Evolutionary conservation across 495 filamentous ascomycete genomes (phyloP).

Genomic region (Neurospora cerealis): DNA sequence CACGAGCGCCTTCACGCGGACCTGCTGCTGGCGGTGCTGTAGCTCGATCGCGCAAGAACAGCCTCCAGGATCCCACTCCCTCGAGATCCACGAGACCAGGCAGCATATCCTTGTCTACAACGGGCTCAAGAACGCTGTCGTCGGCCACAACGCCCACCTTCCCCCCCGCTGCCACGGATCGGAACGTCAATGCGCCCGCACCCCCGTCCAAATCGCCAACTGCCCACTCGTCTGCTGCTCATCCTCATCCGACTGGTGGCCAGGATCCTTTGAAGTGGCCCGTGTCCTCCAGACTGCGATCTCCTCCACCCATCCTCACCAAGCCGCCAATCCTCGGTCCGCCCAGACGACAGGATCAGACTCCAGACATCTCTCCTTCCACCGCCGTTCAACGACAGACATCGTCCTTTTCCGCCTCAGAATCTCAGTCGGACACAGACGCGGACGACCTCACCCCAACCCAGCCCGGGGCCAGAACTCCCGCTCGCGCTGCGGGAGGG

Average conservation of each 20-base stretch:
- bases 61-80: slow-evolving; percentile 58
- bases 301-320: slow-evolving; percentile 50
- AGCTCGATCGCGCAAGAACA: slow-evolving; percentile 54
- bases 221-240: not conserved
- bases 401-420: slow-evolving; percentile 7
- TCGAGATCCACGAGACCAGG: slow-evolving; percentile 41
- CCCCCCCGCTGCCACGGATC: slow-evolving; percentile 45
- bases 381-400: not conserved
- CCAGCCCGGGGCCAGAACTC: slow-evolving; percentile 50
- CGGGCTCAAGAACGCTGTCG: slow-evolving; percentile 52
- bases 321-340: slow-evolving; percentile 27
- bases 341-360: slow-evolving; percentile 35
- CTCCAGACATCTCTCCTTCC: slow-evolving; percentile 11
- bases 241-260: slow-evolving; percentile 46
- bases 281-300: slow-evolving; percentile 54
- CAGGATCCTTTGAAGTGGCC: slow-evolving; percentile 43
- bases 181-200: slow-evolving; percentile 46
- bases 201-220: slow-evolving; percentile 46
- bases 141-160: slow-evolving; percentile 51
- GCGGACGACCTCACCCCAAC: slow-evolving; percentile 40
- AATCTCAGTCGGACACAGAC: slow-evolving; percentile 36
- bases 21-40: not conserved
- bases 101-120: slow-evolving; percentile 48
- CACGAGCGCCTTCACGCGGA: not conserved
- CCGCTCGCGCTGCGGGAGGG: slow-evolving; percentile 55